Conservation (phyloP, 1,139 yeast genomes). For the Blastobotrys proliferans region DNA sequence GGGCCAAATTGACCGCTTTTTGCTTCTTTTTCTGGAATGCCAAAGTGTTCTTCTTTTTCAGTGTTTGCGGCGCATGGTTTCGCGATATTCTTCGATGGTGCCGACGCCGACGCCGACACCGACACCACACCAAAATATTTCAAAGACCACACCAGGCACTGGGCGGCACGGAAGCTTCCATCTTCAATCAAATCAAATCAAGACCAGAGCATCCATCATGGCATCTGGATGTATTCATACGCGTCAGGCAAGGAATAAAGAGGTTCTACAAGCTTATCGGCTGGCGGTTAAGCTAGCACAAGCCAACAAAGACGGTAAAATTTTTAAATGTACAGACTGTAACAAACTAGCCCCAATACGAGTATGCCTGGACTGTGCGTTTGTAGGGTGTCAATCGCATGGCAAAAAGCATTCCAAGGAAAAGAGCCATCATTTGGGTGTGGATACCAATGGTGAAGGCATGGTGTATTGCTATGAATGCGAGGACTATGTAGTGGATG, state of each 20-base stretch:
- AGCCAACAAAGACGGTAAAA: conserved; percentile 7
- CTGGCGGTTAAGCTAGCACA: conserved; percentile 23
- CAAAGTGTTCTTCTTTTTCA: no score
- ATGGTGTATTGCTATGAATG: conserved; percentile 67
- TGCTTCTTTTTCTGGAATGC: no score
- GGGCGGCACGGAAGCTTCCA: neutral
- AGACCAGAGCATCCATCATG: conserved; percentile 1
- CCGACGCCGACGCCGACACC: neutral
- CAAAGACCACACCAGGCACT: no score
- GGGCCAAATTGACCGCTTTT: no score
- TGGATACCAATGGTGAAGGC: conserved; percentile 28
- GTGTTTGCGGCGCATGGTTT: no score
- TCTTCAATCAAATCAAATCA: neutral
- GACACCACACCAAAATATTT: no score
- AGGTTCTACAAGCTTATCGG: conserved; percentile 19
- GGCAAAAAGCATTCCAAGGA: conserved; percentile 57
- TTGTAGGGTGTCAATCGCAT: conserved; percentile 62
- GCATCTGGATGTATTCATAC: conserved; percentile 19
- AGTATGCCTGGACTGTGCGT: conserved; percentile 81
- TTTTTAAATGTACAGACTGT: conserved; percentile 11
- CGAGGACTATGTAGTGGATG: conserved; percentile 63
- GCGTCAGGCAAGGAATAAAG: conserved; percentile 14
- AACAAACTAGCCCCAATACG: conserved; percentile 9
- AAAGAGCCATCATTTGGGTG: conserved; percentile 60
- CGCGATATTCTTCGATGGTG: no score